Base-by-base conservation (phyloP, 1,284 basidiomycete genomes). In the Ustilago xerochloae region DNA sequence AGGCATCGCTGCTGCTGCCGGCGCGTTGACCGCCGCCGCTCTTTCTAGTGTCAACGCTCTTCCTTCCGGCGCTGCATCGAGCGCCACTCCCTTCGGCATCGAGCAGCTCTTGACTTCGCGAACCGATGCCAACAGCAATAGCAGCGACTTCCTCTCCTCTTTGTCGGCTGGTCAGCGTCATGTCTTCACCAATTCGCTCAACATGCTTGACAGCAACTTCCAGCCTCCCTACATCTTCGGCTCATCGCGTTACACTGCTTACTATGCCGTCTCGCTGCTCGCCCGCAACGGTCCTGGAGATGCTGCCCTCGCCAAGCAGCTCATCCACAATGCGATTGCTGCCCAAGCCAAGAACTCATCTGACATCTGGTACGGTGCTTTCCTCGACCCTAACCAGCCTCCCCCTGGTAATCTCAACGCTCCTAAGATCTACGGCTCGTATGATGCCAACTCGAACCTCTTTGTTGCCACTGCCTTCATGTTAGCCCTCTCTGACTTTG, bases 401-500 rank as follows among this genome's bases (percentile, higher is more conserved):
- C 39, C 55, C 26, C 65, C 65, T 24, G 59, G 65, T 41, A 45
- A 56, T 36, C 58, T 68, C 49, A 62, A 68, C 20, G 45, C 59
- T 1, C 65, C 65, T 55, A 63, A 54, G 54, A 68, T 68, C 45
- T 68, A 68, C 22, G 65, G 65, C 54, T 62, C 54, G 12, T 68
- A 62, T 35, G 65, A 68, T 50, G 51, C 65, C 36, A 68, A 68
- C 50, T 68, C 65, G 29, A 68, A 68, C 20, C 60, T 68, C 49
- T 68, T 68, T 29, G 65, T 68, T 7, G 65, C 65, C 5, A 68
- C 65, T 20, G 65, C 65, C 45, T 68, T 63, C 60, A 68, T 68
- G 54, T 38, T 68, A 12, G 65, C 65, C 26, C 52, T 68, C 41
- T 45, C 62, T 16, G 65, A 68, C 18, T 68, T 68, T 32, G 47